phyloP scores from a whole-genome alignment of 2,329 filamentous ascomycete species.

The Chaetomium olivaceum region DNA sequence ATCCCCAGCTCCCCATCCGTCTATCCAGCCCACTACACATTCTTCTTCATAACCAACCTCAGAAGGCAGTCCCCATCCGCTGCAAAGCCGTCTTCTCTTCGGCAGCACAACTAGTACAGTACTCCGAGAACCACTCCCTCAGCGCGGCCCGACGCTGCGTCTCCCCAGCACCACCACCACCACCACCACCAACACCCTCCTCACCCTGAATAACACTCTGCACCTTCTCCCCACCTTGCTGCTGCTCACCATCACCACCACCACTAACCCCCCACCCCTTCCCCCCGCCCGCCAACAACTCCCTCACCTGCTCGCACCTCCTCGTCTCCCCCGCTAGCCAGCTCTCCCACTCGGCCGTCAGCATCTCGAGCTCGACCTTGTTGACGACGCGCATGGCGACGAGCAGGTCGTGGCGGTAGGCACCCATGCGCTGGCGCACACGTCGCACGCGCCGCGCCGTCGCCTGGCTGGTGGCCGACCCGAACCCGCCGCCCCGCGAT shows the following conservation, averaged over 20 bases:
- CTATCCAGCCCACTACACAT: neutral
- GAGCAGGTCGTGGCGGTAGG: slow-evolving; percentile 84
- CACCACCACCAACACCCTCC: slow-evolving; percentile 34
- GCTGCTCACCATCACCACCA: neutral
- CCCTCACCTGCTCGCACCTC: slow-evolving; percentile 66
- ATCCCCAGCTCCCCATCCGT: neutral
- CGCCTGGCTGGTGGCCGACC: slow-evolving; percentile 51
- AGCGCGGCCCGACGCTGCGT: slow-evolving; percentile 40
- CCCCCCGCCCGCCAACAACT: slow-evolving; percentile 21
- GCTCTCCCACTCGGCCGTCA: slow-evolving; percentile 88
- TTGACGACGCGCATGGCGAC: slow-evolving; percentile 91
- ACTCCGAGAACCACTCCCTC: slow-evolving; percentile 52
- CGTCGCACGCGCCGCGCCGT: slow-evolving; percentile 68
- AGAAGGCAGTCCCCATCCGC: slow-evolving; percentile 9
- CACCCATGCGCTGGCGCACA: slow-evolving; percentile 79
- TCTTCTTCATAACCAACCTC: neutral
- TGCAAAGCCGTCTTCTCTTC: slow-evolving; percentile 42
- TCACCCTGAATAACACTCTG: slow-evolving; percentile 14
- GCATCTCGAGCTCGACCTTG: slow-evolving; percentile 79
- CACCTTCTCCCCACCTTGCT: slow-evolving; percentile 17
- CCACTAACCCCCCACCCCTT: neutral
- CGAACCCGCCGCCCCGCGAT: slow-evolving; percentile 37
- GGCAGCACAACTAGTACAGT: slow-evolving; percentile 57
- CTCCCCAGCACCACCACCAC: slow-evolving; percentile 35
- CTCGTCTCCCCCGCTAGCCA: slow-evolving; percentile 81